These are phyloP conservation scores for Pseudoscleropodium purum DNA, from an alignment of 225 moss, liverwort and hornwort genomes.

Conservation along the genomic window DNA sequence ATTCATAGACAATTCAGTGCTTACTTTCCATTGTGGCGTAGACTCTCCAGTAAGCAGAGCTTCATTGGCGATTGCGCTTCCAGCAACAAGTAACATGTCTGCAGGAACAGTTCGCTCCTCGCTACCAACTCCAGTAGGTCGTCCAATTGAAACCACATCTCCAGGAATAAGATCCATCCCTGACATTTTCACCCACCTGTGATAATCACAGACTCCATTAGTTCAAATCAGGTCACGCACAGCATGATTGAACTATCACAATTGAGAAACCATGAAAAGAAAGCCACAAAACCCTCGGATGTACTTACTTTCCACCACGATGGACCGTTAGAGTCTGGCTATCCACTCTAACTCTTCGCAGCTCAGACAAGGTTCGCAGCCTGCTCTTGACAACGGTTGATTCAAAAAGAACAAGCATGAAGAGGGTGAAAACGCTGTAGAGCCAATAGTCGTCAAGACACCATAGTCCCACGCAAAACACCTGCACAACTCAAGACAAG, in stretches of 20 bases:
- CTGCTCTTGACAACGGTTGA: constrained; percentile 98
- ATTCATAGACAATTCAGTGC: background rate
- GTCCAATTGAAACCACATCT: constrained; percentile 94
- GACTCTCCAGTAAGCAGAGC: constrained; percentile 96
- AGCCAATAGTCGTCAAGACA: constrained; percentile 97
- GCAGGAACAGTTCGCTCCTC: constrained; percentile 98
- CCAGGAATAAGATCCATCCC: constrained; percentile 95
- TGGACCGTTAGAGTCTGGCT: constrained; percentile 88
- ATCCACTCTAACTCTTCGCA: constrained; percentile 91
- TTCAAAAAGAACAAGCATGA: constrained; percentile 96
- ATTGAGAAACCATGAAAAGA: background rate
- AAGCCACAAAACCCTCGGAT: background rate
- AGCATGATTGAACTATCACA: background rate
- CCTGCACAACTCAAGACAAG: constrained; percentile 40
- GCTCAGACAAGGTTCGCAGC: constrained; percentile 85
- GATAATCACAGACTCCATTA: constrained; percentile 3
- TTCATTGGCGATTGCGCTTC: constrained; percentile 94
- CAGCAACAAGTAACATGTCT: constrained; percentile 89
- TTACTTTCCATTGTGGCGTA: constrained; percentile 99
- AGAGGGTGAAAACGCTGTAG: constrained; percentile 93
- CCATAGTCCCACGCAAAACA: constrained; percentile 98
- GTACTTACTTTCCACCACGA: constrained; percentile 89
- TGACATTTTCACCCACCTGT: constrained; percentile 93
- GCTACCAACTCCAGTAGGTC: constrained; percentile 79
- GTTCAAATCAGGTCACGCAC: background rate